Evolutionary conservation across 805 yeast species (phyloP), one percentile per base, ranked within the genome.

Genomic region (Sungouiozyma ichnusensis): DNA sequence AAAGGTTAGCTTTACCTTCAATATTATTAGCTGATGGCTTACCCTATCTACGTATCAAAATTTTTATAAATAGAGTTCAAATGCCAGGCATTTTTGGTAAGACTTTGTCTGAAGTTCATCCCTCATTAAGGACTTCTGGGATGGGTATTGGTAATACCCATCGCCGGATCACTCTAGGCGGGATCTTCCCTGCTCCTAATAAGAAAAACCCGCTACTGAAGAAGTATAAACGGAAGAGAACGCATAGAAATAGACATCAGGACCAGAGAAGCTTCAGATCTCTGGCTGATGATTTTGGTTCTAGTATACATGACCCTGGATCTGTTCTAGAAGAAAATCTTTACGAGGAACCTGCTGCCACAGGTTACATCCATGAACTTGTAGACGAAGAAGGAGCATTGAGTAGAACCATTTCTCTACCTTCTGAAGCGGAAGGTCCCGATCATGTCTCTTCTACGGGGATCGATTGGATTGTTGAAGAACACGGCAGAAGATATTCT

Each of bases 101-200:
- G 45, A 53, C 60, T 4, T 39, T 61, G n/a, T 52, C 63, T n/a
- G 60, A 61, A 36, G 55, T 64, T 14, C 66, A 65, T 34, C 65
- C 68, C n/a, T 57, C 57, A 14, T 55, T 66, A 31, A 54, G 64
- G 43, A 64, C 70, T 6, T 60, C 62, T 43, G 71, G 71, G 38
- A 60, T 66, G 51, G 71, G 71, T 43, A 63, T 67, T 38, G 68
- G 65, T 4, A 67, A 60, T 46, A 60, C 67, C 3, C 69, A 65
- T 38, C 50, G 70, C 44, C 62, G 66, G 42, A 56, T 66, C 31
- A 56, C 67, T 3, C 46, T 66, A 15, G 63, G 62, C 4, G 66
- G 68, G 45, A 54, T 66, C 4, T 66, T 24, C 11, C 29, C 29
- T 24, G 29, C 67, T 4, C 69, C 70, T 2, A 60, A 68, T 37